phyloP scores from a whole-genome alignment of 176 grass and related monocot genomes.

The Pharus latifolius region DNA sequence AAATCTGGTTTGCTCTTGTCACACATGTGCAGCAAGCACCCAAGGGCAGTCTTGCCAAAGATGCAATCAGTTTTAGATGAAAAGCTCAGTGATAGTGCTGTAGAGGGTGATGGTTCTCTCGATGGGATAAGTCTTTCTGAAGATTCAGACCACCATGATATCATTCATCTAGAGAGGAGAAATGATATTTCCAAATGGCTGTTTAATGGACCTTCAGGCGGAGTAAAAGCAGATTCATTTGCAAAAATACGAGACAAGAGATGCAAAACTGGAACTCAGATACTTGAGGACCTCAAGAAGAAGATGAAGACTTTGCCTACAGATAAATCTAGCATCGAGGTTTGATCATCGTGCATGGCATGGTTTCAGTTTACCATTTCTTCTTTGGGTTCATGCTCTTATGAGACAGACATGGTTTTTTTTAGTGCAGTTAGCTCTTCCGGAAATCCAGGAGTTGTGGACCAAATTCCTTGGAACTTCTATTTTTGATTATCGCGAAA shows the following conservation, averaged over 20 bases:
- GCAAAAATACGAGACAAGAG: not conserved
- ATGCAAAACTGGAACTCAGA: not conserved
- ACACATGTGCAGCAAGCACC: conserved; percentile 28
- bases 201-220: conserved; percentile 21
- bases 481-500: conserved; percentile 7
- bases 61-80: conserved; percentile 21
- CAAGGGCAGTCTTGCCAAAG: not conserved
- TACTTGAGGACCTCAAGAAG: conserved; percentile 16
- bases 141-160: conserved; percentile 5
- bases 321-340: conserved; percentile 16
- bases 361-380: not conserved
- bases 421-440: conserved; percentile 16
- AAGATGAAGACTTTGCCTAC: conserved; percentile 11
- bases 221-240: not conserved
- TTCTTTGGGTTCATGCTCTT: not conserved
- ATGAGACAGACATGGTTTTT: not conserved
- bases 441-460: conserved; percentile 15
- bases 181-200: conserved; percentile 16
- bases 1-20: not conserved
- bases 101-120: not conserved
- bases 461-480: not conserved
- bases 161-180: not conserved
- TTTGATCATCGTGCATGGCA: not conserved
- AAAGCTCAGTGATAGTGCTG: not conserved
- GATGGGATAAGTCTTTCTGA: not conserved